Evolutionary conservation across 2,329 filamentous ascomycete species (phyloP), one percentile per base, ranked within the genome.

Genomic region (Monilinia aucupariae): DNA sequence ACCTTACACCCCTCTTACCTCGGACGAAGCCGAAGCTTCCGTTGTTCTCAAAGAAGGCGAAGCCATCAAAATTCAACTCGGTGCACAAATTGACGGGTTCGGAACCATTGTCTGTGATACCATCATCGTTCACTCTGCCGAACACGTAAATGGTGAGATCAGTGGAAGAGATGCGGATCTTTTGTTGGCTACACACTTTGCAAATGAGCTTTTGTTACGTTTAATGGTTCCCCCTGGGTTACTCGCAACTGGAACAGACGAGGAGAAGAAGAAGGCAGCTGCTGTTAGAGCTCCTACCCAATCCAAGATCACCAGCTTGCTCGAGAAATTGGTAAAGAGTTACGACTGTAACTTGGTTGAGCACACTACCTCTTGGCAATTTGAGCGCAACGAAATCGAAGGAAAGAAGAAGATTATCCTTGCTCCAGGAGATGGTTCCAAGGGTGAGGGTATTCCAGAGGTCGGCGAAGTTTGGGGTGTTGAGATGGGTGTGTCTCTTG

Each of bases 311-410:
- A 94, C 89, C 68, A 82, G 84, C 71, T 80, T 97, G 67, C 81
- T 99, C 58, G 92, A 97, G 79, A 97, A 94, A 83, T 85, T 97
- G 52, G 90, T 87, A 75, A 92, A 96, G 80, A 83, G 85, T 71
- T 99, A 96, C 78, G 92, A 91, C 66, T 92, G 90, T 82, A 96
- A 88, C 76, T 80, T 97, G 32, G 91, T 99, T 63, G 94, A 99
- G 84, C 96, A 92, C 83, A 99, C 94, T 67, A 99, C 94, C 50
- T 96, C 91, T 74, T 99, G 94, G 92, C 79, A 91, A 65, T 97
- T 99, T 76, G 92, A 91, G 74, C 90, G 90, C 76, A 96, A 97
- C 78, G 94, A 99, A 78, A 97, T 99, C 68, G 94, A 99, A 81
- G 90, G 90, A 61, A 87, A 89, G 82, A 87, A 89, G 82, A 97